Percentiles rank a stretch among this genome's conserved stretches.
Conservation (phyloP, 345 rosid genomes). For the Cardamine occulta region DNA sequence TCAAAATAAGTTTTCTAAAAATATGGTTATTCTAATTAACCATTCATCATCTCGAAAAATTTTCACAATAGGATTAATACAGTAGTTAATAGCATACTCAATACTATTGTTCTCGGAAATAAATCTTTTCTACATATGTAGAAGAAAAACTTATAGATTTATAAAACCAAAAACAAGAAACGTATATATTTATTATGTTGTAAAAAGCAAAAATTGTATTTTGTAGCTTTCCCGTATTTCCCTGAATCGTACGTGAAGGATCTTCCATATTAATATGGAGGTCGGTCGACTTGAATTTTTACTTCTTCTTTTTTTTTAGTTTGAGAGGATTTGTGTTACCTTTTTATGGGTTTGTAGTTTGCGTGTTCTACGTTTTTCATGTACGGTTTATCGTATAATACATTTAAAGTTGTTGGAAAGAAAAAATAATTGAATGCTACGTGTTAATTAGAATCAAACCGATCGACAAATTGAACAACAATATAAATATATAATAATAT, state of each 20-base stretch:
- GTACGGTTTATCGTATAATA: background rate
- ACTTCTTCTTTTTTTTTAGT: background rate
- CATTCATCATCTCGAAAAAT: background rate
- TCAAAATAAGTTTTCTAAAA: background rate
- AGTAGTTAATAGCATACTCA: background rate
- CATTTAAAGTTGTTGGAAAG: background rate
- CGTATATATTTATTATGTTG: too few relatives aligned
- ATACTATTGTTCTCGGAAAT: background rate
- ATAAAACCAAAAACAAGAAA: background rate
- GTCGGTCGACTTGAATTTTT: background rate
- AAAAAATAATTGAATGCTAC: background rate
- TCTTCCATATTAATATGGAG: background rate
- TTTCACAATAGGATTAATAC: background rate
- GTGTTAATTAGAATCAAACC: background rate
- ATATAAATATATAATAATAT: background rate
- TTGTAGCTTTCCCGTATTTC: background rate
- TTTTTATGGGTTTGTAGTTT: background rate
- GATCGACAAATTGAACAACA: background rate
- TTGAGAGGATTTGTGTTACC: background rate
- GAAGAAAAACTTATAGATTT: too few relatives aligned
- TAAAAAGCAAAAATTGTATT: background rate
- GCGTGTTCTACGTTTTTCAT: background rate
- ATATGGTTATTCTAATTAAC: too few relatives aligned
- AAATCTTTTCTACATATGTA: background rate
- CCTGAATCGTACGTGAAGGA: background rate